Base-by-base conservation (phyloP, 352 stramenopile genomes). In the Phytophthora hibernalis region DNA sequence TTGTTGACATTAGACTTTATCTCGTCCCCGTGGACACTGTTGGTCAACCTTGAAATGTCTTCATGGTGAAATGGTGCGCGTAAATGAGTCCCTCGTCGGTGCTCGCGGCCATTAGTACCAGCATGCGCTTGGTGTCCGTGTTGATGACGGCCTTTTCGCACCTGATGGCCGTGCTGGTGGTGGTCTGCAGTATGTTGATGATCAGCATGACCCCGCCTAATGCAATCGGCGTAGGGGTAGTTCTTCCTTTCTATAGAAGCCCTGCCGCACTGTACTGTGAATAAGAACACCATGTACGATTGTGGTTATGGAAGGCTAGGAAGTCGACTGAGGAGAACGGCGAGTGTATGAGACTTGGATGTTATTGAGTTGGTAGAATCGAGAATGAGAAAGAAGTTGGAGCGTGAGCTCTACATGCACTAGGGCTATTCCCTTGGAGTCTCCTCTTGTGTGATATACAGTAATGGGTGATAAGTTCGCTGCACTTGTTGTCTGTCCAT, bases 91-190 rank as follows among this genome's bases (percentile, higher is more conserved):
- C 65, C 30, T 82, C 71, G 15, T 79, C n/a, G n/a, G n/a, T n/a
- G n/a, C n/a, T n/a, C n/a, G n/a, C n/a, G 30, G 89, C 72, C 62
- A 91, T 85, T 33, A 80, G 77, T 18, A 90, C 65, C 20, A 92
- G 61, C 68, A 88, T 69, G 30, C 90, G 53, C 52, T 90, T 90
- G 22, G 70, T 89, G 16, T 75, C 50, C 20, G 66, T 76, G 54
- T 85, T 87, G 20, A 72, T 63, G 40, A 89, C 35, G 7, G 82
- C n/a, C n/a, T n/a, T n/a, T n/a, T n/a, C n/a, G 30, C 90, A 50
- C 52, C 90, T 90, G 22, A 68, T 89, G 16, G 75, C 50, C 20
- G 66, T 76, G 54, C 83, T 87, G 20, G 72, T 63, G 40, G 89
- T 30, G 7, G 82, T 73, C 20, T 76, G 48, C 22, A 91, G 43